phyloP scores from a whole-genome alignment of 2,329 filamentous ascomycete genomes.

The Claviceps sp. region DNA sequence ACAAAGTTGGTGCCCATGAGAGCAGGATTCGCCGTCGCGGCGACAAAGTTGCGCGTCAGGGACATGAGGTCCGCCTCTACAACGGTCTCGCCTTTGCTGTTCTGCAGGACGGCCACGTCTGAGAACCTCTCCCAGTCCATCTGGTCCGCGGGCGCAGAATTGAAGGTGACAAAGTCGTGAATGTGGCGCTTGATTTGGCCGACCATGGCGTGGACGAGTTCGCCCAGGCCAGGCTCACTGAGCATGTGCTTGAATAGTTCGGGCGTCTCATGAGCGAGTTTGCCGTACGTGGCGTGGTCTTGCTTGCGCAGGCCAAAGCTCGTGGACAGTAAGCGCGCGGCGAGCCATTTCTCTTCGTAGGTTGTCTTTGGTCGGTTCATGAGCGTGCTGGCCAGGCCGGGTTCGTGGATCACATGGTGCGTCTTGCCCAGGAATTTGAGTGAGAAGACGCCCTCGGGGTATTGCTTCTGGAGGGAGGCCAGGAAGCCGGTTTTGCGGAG shows the following conservation, averaged over 20 bases:
- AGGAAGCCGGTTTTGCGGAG: constrained; percentile 16
- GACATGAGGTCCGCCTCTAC: constrained; percentile 22
- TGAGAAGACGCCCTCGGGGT: constrained; percentile 22
- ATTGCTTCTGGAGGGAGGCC: constrained; percentile 16
- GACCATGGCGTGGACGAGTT: constrained; percentile 10
- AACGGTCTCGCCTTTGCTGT: constrained; percentile 11
- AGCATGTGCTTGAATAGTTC: constrained; percentile 14
- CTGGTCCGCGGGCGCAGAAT: constrained; percentile 22
- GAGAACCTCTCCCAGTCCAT: constrained; percentile 25
- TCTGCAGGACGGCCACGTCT: constrained; percentile 17
- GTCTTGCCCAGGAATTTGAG: constrained; percentile 18
- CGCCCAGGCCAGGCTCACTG: constrained; percentile 12
- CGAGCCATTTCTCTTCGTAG: constrained; percentile 12
- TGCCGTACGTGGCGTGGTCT: constrained; percentile 18
- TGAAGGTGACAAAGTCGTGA: constrained; percentile 25
- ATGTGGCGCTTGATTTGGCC: constrained; percentile 16
- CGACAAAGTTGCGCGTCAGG: constrained; percentile 22
- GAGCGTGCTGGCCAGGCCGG: constrained; percentile 15
- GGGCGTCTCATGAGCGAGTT: constrained; percentile 15
- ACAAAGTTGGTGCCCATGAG: constrained; percentile 28
- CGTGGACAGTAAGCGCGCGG: constrained; percentile 15
- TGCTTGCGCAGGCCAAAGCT: constrained; percentile 20
- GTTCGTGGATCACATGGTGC: constrained; percentile 22
- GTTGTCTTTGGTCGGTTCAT: constrained; percentile 16
- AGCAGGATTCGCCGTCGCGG: constrained; percentile 19